Evolutionary conservation across 2,329 filamentous ascomycete species (phyloP).

Genomic region (Fusarium tuaranense): DNA sequence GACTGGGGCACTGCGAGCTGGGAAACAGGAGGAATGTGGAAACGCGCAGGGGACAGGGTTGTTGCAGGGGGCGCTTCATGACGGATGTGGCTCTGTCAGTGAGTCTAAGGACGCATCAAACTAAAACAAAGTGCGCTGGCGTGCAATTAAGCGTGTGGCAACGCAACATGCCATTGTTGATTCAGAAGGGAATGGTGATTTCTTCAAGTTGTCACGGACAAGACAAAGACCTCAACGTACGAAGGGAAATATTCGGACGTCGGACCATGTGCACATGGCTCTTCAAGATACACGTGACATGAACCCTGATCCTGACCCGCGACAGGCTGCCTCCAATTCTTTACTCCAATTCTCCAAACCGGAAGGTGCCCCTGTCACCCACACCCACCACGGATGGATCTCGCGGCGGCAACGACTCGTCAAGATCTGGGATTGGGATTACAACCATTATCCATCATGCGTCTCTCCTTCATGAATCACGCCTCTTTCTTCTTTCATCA

Average conservation of each 20-base stretch:
- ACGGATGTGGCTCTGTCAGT: neutral
- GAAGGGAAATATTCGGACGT: neutral
- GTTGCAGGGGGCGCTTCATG: neutral
- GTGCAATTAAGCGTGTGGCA: neutral
- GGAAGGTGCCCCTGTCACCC: neutral
- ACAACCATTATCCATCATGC: neutral
- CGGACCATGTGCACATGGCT: neutral
- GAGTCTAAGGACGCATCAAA: neutral
- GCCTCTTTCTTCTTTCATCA: neutral
- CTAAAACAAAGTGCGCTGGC: constrained; percentile 3
- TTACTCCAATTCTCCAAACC: neutral
- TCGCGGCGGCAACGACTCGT: neutral
- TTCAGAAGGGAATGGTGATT: neutral
- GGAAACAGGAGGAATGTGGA: constrained; percentile 9
- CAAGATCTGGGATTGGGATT: constrained; percentile 1
- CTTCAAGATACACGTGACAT: neutral
- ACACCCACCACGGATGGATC: constrained; percentile 1
- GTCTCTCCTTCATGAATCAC: neutral
- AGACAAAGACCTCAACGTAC: neutral
- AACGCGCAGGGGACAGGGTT: constrained; percentile 14
- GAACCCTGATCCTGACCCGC: neutral
- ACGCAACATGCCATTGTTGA: neutral
- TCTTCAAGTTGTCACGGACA: neutral
- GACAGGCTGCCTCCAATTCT: neutral
- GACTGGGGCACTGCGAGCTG: neutral